Conservation (phyloP, 1,284 basidiomycete species). For the Ceratobasidium sp. region DNA sequence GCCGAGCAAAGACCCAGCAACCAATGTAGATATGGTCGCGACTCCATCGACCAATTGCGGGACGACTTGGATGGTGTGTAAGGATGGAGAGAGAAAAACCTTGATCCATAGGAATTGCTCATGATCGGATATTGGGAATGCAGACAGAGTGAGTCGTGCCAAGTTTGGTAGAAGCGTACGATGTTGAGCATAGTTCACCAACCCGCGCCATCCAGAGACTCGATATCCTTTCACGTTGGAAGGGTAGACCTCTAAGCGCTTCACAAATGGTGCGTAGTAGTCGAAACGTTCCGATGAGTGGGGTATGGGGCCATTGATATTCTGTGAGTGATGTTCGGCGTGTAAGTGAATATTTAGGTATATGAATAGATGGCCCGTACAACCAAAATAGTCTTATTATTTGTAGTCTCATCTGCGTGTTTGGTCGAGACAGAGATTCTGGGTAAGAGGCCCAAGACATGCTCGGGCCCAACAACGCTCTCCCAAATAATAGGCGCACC, state of each 20-base stretch:
- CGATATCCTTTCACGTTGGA: not conserved
- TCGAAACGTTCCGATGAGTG: not conserved
- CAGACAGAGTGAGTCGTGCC: not conserved
- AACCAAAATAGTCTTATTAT: too few species aligned
- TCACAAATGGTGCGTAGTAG: conserved; percentile 3
- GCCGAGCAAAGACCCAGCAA: not conserved
- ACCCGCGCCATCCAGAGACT: not conserved
- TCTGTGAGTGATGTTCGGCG: not conserved
- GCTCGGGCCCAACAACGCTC: not conserved
- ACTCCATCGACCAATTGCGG: too few species aligned
- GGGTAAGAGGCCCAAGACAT: not conserved
- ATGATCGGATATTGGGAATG: not conserved
- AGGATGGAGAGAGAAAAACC: not conserved
- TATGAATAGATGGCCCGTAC: too few species aligned
- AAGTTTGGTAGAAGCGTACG: not conserved
- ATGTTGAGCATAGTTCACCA: not conserved
- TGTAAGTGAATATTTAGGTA: too few species aligned
- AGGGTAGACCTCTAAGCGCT: not conserved
- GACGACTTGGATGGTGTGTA: not conserved
- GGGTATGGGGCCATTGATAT: not conserved
- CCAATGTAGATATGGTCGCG: not conserved
- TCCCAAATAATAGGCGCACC: not conserved
- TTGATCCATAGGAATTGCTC: conserved; percentile 3
- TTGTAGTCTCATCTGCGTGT: too few species aligned
- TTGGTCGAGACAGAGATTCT: too few species aligned